Conservation (phyloP, 495 filamentous ascomycete species). For the Talaromyces liani region DNA sequence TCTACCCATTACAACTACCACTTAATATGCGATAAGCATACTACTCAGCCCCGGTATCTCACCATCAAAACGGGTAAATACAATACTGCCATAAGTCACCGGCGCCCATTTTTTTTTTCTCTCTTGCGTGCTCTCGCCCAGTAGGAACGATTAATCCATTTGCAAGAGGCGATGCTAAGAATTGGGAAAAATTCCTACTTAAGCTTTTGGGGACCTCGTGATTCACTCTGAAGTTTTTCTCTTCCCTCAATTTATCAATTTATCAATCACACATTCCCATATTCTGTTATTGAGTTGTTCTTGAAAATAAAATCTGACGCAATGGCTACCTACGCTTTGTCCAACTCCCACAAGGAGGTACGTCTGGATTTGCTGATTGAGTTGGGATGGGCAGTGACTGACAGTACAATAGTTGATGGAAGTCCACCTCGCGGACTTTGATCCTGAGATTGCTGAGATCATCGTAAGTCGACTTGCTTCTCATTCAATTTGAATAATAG, state of each 20-base stretch:
- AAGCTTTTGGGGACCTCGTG: slow-evolving; percentile 5
- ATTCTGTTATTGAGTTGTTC: background rate
- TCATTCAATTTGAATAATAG: background rate
- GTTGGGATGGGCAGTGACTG: background rate
- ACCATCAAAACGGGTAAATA: background rate
- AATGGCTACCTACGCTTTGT: slow-evolving; percentile 12
- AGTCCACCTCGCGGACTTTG: slow-evolving; percentile 1
- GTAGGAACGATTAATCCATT: background rate
- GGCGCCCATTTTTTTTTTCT: slow-evolving; percentile 1
- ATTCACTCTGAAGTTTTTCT: background rate
- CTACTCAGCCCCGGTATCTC: background rate
- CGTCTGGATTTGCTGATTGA: background rate
- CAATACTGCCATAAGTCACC: background rate
- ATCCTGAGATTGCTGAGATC: slow-evolving; percentile 11
- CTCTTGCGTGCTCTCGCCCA: background rate
- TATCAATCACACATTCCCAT: background rate
- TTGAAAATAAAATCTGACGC: background rate
- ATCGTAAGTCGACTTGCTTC: slow-evolving; percentile 1
- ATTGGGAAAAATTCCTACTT: background rate
- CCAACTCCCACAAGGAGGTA: slow-evolving; percentile 10
- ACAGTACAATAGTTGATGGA: slow-evolving; percentile 7
- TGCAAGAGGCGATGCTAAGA: background rate
- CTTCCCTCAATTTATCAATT: background rate
- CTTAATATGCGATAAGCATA: background rate
- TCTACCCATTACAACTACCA: background rate